These are phyloP conservation scores for Cucurbita argyrosperma DNA, from an alignment of 306 rosid genomes.

Conservation along the genomic window DNA sequence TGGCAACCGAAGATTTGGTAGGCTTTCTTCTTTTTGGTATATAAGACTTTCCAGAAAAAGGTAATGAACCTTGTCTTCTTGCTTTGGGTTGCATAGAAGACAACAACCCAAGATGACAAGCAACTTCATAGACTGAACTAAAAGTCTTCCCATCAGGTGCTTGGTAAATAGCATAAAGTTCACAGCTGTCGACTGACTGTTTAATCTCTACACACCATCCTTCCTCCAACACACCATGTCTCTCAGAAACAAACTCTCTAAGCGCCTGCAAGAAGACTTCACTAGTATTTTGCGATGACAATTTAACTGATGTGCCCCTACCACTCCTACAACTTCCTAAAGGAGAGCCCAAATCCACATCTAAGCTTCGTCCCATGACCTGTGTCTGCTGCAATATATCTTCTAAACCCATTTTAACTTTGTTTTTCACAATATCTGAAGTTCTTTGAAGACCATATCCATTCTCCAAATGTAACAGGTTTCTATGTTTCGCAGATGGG, in stretches of 20 bases:
- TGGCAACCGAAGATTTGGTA: conserved; percentile 21
- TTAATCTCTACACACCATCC: conserved; percentile 94
- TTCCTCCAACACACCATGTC: conserved; percentile 78
- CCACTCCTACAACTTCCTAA: conserved; percentile 41
- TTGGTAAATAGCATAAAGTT: conserved; percentile 73
- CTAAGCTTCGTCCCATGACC: conserved; percentile 32
- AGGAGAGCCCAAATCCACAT: conserved; percentile 37
- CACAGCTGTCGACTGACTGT: conserved; percentile 47
- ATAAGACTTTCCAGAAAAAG: conserved; percentile 33
- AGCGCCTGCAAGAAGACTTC: conserved; percentile 78
- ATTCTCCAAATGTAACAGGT: conserved; percentile 32
- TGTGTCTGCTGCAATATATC: conserved; percentile 51
- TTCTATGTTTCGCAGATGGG: conserved; percentile 55
- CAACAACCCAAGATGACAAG: conserved; percentile 67
- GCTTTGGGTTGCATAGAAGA: conserved; percentile 45
- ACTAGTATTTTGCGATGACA: conserved; percentile 38
- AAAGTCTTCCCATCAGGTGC: conserved; percentile 91
- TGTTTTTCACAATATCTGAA: conserved; percentile 41
- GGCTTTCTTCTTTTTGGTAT: conserved; percentile 59
- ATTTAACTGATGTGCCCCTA: conserved; percentile 34
- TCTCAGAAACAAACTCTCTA: conserved; percentile 69
- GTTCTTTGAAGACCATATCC: conserved; percentile 52
- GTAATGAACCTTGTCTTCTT: conserved; percentile 38
- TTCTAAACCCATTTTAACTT: conserved; percentile 54
- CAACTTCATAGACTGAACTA: conserved; percentile 92